phyloP scores from a whole-genome alignment of 352 stramenopile species.

The Phytophthora sp. region DNA sequence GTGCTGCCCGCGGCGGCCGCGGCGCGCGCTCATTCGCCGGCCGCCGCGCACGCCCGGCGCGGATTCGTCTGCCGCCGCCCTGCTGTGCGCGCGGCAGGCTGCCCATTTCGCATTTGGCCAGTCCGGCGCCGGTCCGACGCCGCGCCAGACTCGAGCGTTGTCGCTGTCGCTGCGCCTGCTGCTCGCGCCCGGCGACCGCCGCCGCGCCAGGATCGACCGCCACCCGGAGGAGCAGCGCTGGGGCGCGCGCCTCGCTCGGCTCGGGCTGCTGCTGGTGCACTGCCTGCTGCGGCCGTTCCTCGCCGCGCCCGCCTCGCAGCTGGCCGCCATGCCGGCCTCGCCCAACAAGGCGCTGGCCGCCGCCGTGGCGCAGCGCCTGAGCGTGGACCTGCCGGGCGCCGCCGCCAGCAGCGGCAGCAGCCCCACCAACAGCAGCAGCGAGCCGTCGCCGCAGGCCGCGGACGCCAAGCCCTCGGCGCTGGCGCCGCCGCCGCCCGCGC shows the following conservation, averaged over 20 bases:
- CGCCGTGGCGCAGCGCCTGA: slow-evolving; percentile 18
- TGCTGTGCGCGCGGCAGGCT: slow-evolving; percentile 9
- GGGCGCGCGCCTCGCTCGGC: slow-evolving; percentile 41
- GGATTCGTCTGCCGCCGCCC: slow-evolving; percentile 28
- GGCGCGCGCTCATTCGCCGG: slow-evolving; percentile 34
- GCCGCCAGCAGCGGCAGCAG: not conserved
- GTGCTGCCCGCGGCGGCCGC: slow-evolving; percentile 9
- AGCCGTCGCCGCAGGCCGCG: slow-evolving; percentile 29
- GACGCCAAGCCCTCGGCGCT: slow-evolving; percentile 16
- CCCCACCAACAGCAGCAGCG: slow-evolving; percentile 39
- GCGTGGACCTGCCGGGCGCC: slow-evolving; percentile 17
- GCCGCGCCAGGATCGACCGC: slow-evolving; percentile 12
- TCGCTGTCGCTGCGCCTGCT: not conserved
- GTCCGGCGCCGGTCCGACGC: slow-evolving; percentile 2
- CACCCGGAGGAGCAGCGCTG: slow-evolving; percentile 28
- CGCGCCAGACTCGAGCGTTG: not conserved
- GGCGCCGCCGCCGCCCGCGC: too few species aligned
- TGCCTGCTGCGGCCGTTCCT: slow-evolving; percentile 42
- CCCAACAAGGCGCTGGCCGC: slow-evolving; percentile 22
- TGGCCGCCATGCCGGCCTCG: not conserved
- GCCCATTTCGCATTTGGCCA: slow-evolving; percentile 39
- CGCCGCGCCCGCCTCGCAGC: slow-evolving; percentile 3
- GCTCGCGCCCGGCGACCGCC: not conserved
- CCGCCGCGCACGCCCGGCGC: slow-evolving; percentile 32
- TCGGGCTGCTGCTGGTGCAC: slow-evolving; percentile 38